Base-by-base conservation (phyloP, 768 basidiomycete genomes). In the Mycena chlorophos region DNA sequence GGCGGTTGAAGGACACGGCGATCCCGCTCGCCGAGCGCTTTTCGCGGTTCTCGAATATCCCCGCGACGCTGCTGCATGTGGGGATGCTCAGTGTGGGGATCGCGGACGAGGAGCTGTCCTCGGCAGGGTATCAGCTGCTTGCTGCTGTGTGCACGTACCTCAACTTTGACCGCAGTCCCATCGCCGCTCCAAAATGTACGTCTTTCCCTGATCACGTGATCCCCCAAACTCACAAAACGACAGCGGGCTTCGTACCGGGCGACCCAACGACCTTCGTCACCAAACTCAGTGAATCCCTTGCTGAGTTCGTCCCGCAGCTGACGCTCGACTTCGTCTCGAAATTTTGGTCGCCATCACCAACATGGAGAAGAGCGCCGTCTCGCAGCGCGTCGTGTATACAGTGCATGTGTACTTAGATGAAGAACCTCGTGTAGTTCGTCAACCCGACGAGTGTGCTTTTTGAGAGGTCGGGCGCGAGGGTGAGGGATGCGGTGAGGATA, bases 391-490 rank as follows among this genome's bases (percentile, higher is more conserved):
- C 37, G 82, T 92, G 87, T 64, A 68, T 95, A 20, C 84, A 88
- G 56, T 94, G 93, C 65, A 79, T 96, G 77, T 84, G 81, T 37
- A 93, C 94, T 3, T 97, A 94, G 94, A 81, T 96, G 38, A 85
- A 81, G 67, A 94, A 95, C 64, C 75, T 97, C 2, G 76, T 81
- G 2, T 69, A 75, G 14, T 94, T 90, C 59, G 80, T 82, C 25
- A 87, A 87, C 61, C 86, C 91, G 1, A 81, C 85, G 2, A 79
- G 79, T 60, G 65, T 79, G n/a, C 73, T 88, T 28, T 89, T 82
- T 55, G 88, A 90, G 51, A 81, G 84, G 26, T 86, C 88, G 1
- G 87, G 85, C 8, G 84, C 88, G 12, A 80, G 86, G 60, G 73
- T 95, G 20, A 83, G 91, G 14, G 92, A 94, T 62, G 88, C 88